Base-by-base conservation (phyloP, 1,284 basidiomycete genomes). In the Ceratobasidium sp. region DNA sequence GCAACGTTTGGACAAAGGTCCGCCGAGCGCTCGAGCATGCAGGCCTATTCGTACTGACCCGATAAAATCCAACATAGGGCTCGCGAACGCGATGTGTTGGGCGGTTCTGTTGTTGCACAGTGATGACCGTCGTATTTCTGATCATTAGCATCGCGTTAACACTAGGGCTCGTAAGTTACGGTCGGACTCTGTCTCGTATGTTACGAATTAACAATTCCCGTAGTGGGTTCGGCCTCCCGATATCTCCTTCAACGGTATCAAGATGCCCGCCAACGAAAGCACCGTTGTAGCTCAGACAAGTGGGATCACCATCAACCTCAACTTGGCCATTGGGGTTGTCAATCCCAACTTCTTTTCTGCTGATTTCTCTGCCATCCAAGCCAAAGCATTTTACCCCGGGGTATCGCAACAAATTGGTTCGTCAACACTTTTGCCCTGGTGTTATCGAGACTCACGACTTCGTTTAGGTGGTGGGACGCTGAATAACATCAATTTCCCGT, bases 311-410 rank as follows among this genome's bases (percentile, higher is more conserved):
- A 82, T 94, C 56, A 89, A 89, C 77, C 85, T 95, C 66, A 87
- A 85, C 66, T 83, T 95, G 27, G 87, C 88, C 75, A 90, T 95
- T 77, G 85, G 86, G 89, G 91, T 81, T 79, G 90, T 83, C 31
- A 96, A 96, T 80, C 95, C 94, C 41, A 95, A 96, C 81, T 95
- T 90, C 84, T 95, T 96, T 81, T 83, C 86, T 14, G 91, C 92
- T 27, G 85, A 87, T 65, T 89, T 96, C 81, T 87, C 87, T 74
- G 84, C 88, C 74, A 89, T 96, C 79, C 85, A 86, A 53, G 92
- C 91, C 5, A 83, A 90, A 62, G 89, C 61, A 79, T 76, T 64
- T 13, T 64, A 62, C 16, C 61, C 49, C 19, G 68, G 68, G 24
- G 68, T 72, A 19, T 22, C 41, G 16, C 54, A 72, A 24, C 68